Percentiles rank a stretch among this genome's conserved stretches.
Conservation (phyloP, 371 early-diverging fungal genomes). For the Phascolomyces articulosus region DNA sequence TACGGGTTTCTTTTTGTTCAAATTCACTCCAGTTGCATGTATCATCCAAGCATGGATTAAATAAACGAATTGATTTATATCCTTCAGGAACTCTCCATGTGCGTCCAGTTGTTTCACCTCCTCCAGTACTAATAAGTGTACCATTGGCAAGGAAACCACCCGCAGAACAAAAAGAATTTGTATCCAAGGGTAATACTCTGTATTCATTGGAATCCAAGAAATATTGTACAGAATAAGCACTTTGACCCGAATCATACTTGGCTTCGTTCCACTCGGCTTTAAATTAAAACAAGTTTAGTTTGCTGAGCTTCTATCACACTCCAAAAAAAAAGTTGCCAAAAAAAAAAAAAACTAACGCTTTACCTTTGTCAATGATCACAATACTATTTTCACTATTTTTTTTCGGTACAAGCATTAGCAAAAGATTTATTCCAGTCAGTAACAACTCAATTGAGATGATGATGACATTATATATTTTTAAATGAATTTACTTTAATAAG, state of each 20-base stretch:
- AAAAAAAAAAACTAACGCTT: no score
- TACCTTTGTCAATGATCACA: slow-evolving; percentile 51
- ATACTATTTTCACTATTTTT: slow-evolving; percentile 37
- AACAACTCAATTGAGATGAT: background rate
- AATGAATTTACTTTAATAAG: slow-evolving; percentile 35
- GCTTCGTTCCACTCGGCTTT: slow-evolving; percentile 52
- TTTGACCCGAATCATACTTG: slow-evolving; percentile 46
- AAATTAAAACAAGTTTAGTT: background rate
- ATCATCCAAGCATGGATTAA: slow-evolving; percentile 49
- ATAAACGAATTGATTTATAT: slow-evolving; percentile 58
- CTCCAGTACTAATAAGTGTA: slow-evolving; percentile 62
- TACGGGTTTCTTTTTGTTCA: slow-evolving; percentile 21
- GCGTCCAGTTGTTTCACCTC: slow-evolving; percentile 43
- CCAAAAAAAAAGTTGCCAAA: background rate
- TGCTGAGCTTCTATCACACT: no score
- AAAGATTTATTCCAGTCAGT: no score
- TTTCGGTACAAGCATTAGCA: no score
- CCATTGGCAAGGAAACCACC: slow-evolving; percentile 62
- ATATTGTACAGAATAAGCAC: slow-evolving; percentile 55
- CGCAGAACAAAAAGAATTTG: slow-evolving; percentile 67
- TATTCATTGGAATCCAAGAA: slow-evolving; percentile 47
- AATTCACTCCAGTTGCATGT: slow-evolving; percentile 50
- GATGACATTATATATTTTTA: no score
- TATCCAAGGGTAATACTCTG: slow-evolving; percentile 47
- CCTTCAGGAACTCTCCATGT: slow-evolving; percentile 48